Evolutionary conservation across 2,329 filamentous ascomycete genomes (phyloP), one percentile per base, ranked within the genome.

Genomic region (Gaeumannomyces sp.): DNA sequence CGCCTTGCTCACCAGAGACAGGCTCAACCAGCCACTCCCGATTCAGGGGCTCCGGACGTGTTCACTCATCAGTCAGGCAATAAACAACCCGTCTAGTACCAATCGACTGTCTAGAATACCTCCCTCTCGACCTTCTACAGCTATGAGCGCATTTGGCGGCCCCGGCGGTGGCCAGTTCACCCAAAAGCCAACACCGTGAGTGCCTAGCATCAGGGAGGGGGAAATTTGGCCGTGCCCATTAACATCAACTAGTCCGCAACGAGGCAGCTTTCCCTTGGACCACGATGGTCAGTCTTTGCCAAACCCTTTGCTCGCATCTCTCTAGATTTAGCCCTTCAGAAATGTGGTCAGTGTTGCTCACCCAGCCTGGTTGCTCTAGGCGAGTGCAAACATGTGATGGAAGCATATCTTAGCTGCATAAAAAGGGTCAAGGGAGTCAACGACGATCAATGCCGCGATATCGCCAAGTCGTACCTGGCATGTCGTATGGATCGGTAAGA

Each of bases 211-310:
- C 45, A 22, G n/a, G 28, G 62, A 65, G 35, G n/a, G n/a, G 3
- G 13, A 45, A 35, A 3, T 60, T n/a, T 14, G 53, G 2, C 11
- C 27, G n/a, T 33, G 10, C 29, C 19, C 29, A 10, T 27, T 62
- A 56, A 63, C 50, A 2, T 58, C 53, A 33, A 11, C 28, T 58
- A 95, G 92, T 65, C 94, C 94, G 6, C 91, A 97, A 76, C 88
- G 93, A 71, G 94, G 94, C 65, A 96, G 92, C 72, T 98, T 98
- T 73, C 94, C 94, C n/a, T 86, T 98, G 65, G 94, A 98, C 76
- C 93, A 97, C 72, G 93, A 97, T 76, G 92, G 80, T 80, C 71
- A 69, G 77, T 68, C n/a, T 13, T 25, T 33, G 33, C 33, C 33
- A 33, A 33, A 33, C 35, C 14, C 4, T 38, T 38, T 45, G 38